Evolutionary conservation across 768 basidiomycete genomes (phyloP).

Genomic region (Scleroderma bovista): DNA sequence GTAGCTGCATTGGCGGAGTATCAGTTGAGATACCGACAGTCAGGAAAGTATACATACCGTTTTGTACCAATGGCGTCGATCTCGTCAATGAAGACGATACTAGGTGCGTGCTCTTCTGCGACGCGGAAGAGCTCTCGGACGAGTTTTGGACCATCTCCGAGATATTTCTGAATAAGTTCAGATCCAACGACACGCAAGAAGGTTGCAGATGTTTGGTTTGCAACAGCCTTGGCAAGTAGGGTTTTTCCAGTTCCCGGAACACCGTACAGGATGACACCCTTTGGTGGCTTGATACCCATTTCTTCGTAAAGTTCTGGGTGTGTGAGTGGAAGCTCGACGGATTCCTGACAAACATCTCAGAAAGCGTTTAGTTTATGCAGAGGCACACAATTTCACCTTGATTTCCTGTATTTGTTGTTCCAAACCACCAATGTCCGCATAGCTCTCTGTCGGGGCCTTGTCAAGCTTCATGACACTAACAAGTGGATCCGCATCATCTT

Average conservation of each 20-base stretch:
- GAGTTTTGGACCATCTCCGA: constrained; percentile 97
- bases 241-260: constrained; percentile 99
- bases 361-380: neutral
- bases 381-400: constrained; percentile 52
- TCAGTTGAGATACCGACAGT: constrained; percentile 2
- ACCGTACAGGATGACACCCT: constrained; percentile 98
- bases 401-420: constrained; percentile 99
- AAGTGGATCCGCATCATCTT: constrained; percentile 92
- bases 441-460: constrained; percentile 98
- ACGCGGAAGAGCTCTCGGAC: constrained; percentile 96
- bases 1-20: constrained; percentile 49
- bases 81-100: constrained; percentile 99
- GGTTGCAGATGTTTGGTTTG: constrained; percentile 96
- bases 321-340: constrained; percentile 94
- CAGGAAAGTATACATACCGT: constrained; percentile 49
- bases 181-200: constrained; percentile 97
- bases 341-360: constrained; percentile 57
- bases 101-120: constrained; percentile 96
- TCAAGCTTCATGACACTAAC: constrained; percentile 99
- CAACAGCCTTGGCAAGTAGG: constrained; percentile 93
- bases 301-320: constrained; percentile 99
- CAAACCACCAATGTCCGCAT: constrained; percentile 96
- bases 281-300: constrained; percentile 99
- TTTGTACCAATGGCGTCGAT: constrained; percentile 99
- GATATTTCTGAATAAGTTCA: constrained; percentile 98